Base-by-base conservation (phyloP, 2,329 filamentous ascomycete species). In the Pseudophaeomoniella oleicola region DNA sequence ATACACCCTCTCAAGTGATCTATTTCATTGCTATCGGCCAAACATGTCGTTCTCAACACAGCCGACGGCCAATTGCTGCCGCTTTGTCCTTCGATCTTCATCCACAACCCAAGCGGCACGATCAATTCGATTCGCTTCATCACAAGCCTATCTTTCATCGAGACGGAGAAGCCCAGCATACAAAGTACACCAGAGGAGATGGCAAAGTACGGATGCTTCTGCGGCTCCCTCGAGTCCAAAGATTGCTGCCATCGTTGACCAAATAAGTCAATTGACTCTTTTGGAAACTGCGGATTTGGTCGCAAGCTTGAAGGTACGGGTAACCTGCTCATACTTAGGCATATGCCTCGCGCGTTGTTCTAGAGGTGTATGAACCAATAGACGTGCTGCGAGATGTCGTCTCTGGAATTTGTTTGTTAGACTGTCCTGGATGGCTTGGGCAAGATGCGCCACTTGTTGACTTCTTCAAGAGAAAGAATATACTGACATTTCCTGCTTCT, bases 241-340 rank as follows among this genome's bases (percentile, higher is more conserved):
- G 74, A 94, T 99, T 53, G 63, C 78, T 50, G 75, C 74, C 41
- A 98, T 99, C 55, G 90, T 99, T 54, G 87, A 98, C 60, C 87
- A 98, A 65, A 98, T 99, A 62, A 93, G 88, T 65, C 79, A 90
- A 74, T 80, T 99, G 73, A 98, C 87, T 32, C 72, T 99, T 40
- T 67, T 99, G 52, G 92, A 99, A 73, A 98, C 90, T 29, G 88
- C 92, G 40, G 90, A 96, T 58, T 71, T 99, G 42, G 90, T 99
- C 37, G 78, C 87, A 37, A 85, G 78, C 62, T 69, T 99, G 57
- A 99, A 98, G 82, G 90, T 96, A 64, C 37, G 22, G n/a, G 6
- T n/a, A 9, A 27, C 22, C n/a, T 27, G n/a, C 9, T n/a, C n/a
- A 27, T 27, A 27, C 22, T 9, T 27, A 27, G 22, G 6, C 9